Base-by-base conservation (phyloP, 345 rosid species). In the Moringa oleifera region DNA sequence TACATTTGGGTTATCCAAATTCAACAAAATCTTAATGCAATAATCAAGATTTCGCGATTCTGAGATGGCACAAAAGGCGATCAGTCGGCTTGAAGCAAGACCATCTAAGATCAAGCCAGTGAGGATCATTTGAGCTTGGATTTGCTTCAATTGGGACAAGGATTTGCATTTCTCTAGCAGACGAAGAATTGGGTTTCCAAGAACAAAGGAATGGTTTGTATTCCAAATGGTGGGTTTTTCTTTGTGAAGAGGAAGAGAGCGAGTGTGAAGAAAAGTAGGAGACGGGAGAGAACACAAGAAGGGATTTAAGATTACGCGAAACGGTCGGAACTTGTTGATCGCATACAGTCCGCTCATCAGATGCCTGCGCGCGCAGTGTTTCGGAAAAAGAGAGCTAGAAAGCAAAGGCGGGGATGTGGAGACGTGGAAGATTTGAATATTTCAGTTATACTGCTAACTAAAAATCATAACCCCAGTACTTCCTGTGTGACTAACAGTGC, bases 101-200 rank as follows among this genome's bases (percentile, higher is more conserved):
- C 76, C 69, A 58, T 90, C 89, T 0, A 67, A 63, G 25, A 83
- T 76, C 23, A 80, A 70, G 51, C 87, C 90, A 8, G 77, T 77
- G 60, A 76, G 25, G 47, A 67, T 68, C 83, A 85, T 77, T 69
- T 79, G 96, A 67, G 95, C 65, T 69, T 89, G 97, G 53, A 89
- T 78, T 73, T 87, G 90, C 75, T 79, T 87, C 74, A 87, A 25
- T 19, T 92, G 93, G 62, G 69, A 20, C 24, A 85, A 56, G 45
- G 82, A 80, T 33, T 73, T 66, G 85, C 82, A 85, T 41, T 79
- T 75, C 56, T 85, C 86, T 45, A 85, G 83, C 0, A 84, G 45
- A 6, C 80, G 78, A 31, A 84, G 84, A 52, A 89, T 67, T 52
- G 90, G 92, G 50, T 74, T 80, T n/a, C 76, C 64, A 54, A 76